These are phyloP conservation scores for Cetradonia linearis DNA, from an alignment of 495 filamentous ascomycete species.

Conservation along the genomic window DNA sequence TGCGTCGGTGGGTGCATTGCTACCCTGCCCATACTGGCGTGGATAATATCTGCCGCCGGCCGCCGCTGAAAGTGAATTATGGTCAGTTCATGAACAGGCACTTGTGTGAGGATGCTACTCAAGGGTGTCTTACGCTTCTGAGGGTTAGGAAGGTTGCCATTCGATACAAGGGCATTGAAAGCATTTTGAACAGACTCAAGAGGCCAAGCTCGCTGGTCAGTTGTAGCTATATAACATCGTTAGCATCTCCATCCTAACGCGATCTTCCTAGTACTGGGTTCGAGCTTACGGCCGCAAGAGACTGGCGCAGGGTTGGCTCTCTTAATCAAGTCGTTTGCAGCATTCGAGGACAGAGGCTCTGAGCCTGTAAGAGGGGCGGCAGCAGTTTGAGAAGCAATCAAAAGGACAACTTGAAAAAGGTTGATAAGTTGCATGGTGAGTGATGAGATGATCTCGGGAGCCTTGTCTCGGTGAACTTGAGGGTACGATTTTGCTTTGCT, in stretches of 20 bases:
- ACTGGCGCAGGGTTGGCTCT: constrained; percentile 4
- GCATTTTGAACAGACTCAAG: constrained; percentile 3
- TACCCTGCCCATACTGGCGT: not conserved
- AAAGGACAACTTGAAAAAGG: not conserved
- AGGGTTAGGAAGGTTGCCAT: not conserved
- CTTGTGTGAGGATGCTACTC: not conserved
- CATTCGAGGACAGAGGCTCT: not conserved
- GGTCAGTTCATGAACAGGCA: not conserved
- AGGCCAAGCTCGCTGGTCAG: constrained; percentile 1
- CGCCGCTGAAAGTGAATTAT: not conserved
- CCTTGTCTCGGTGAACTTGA: too few species aligned
- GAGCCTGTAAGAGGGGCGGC: not conserved
- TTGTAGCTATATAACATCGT: not conserved
- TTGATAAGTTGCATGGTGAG: not conserved
- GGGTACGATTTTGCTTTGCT: too few species aligned
- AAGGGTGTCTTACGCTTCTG: not conserved
- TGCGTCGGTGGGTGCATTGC: not conserved
- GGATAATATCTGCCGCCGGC: not conserved
- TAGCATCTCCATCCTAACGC: not conserved
- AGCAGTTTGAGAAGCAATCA: not conserved
- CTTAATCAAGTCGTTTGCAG: not conserved
- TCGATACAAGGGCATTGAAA: not conserved
- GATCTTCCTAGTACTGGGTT: not conserved
- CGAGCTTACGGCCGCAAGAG: constrained; percentile 9
- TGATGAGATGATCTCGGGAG: too few species aligned